These are phyloP conservation scores for Amphirosellinia nigrospora DNA, from an alignment of 495 filamentous ascomycete genomes.

Conservation along the genomic window DNA sequence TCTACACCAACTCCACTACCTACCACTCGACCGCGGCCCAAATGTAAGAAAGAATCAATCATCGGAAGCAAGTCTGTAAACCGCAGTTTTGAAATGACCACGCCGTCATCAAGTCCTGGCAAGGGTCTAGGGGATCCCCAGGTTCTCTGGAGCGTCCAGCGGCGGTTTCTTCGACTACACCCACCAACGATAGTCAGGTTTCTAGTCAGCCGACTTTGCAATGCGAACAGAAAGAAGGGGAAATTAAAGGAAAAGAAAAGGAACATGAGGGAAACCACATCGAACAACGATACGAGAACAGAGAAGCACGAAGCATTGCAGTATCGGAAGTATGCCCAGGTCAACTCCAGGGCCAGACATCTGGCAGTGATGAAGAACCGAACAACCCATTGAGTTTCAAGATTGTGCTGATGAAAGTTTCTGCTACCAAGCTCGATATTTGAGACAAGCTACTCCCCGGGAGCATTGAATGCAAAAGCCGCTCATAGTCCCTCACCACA, in stretches of 20 bases:
- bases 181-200: neutral
- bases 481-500: neutral
- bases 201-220: neutral
- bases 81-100: slow-evolving; percentile 35
- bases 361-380: slow-evolving; percentile 1
- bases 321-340: neutral
- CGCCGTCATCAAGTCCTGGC: slow-evolving; percentile 33
- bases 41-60: neutral
- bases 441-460: slow-evolving; percentile 21
- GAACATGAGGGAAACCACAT: neutral
- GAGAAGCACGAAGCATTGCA: neutral
- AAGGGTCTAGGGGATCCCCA: neutral
- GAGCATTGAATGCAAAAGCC: slow-evolving; percentile 6
- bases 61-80: slow-evolving; percentile 13
- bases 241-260: neutral
- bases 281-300: neutral
- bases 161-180: neutral
- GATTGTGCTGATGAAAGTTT: slow-evolving; percentile 38
- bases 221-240: neutral
- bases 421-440: slow-evolving; percentile 34
- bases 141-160: neutral
- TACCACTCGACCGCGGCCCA: neutral
- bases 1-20: slow-evolving; percentile 34
- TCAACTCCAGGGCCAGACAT: neutral
- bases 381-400: slow-evolving; percentile 24